Evolutionary conservation across 2,329 filamentous ascomycete genomes (phyloP).

Genomic region (Trichoderma atroviride): DNA sequence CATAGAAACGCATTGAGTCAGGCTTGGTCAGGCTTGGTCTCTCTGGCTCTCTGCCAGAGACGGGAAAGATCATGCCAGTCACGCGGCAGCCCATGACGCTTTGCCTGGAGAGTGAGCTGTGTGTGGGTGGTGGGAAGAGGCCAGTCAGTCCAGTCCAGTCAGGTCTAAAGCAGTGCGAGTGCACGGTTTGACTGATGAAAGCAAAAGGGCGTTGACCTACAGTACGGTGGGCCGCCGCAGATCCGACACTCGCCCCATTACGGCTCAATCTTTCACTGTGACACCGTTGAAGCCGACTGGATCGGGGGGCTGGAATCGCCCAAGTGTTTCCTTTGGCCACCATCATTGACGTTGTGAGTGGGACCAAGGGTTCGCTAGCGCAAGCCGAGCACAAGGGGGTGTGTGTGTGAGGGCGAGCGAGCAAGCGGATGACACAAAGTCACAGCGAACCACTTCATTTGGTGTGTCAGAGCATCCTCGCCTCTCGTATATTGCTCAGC

Average conservation of each 20-base stretch:
- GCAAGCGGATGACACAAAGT: slow-evolving; percentile 36
- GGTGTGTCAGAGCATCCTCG: slow-evolving; percentile 55
- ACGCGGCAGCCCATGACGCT: slow-evolving; percentile 27
- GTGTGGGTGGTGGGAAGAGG: slow-evolving; percentile 6
- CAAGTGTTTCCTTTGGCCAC: slow-evolving; percentile 26
- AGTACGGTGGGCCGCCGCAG: slow-evolving; percentile 28
- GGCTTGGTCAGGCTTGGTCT: background rate
- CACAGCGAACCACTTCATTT: slow-evolving; percentile 46
- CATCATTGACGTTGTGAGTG: slow-evolving; percentile 29
- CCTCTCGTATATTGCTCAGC: slow-evolving; percentile 54
- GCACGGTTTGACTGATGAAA: slow-evolving; percentile 17
- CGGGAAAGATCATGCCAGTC: slow-evolving; percentile 22
- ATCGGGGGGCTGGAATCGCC: slow-evolving; percentile 28
- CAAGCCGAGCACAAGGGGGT: slow-evolving; percentile 33
- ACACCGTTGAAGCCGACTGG: slow-evolving; percentile 29
- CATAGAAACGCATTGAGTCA: slow-evolving; percentile 15
- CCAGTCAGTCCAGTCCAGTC: slow-evolving; percentile 14
- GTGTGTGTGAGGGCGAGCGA: slow-evolving; percentile 30
- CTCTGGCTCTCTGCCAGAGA: background rate
- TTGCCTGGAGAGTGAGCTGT: slow-evolving; percentile 8
- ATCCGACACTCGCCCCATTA: slow-evolving; percentile 28
- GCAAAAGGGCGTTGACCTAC: slow-evolving; percentile 21
- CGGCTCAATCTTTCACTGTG: slow-evolving; percentile 26
- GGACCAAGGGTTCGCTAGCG: slow-evolving; percentile 35
- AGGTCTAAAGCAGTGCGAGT: background rate